These are phyloP conservation scores for Annulohypoxylon nitens DNA, from an alignment of 495 filamentous ascomycete species.

Conservation along the genomic window DNA sequence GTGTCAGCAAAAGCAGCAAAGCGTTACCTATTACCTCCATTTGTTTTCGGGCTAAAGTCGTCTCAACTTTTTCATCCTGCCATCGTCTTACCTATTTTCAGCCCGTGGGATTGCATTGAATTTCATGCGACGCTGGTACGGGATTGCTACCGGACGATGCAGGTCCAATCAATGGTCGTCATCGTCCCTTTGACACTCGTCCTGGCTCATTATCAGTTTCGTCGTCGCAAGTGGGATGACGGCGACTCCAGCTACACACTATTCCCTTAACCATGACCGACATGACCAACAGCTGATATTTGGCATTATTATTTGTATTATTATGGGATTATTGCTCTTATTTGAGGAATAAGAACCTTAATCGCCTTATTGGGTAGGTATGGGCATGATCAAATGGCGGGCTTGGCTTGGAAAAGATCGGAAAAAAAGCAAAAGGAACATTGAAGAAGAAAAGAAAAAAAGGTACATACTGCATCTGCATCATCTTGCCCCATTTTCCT, in stretches of 20 bases:
- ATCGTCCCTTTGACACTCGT: constrained; percentile 25
- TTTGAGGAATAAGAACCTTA: constrained; percentile 31
- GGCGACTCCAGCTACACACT: not conserved
- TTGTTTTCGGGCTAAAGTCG: constrained; percentile 31
- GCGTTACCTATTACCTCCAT: not conserved
- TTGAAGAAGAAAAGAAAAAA: constrained; percentile 10
- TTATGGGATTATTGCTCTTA: no score
- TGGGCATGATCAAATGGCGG: constrained; percentile 1
- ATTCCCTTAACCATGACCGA: not conserved
- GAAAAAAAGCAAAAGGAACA: not conserved
- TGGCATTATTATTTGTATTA: not conserved
- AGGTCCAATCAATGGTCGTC: constrained; percentile 31
- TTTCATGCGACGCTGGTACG: constrained; percentile 38
- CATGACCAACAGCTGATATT: not conserved
- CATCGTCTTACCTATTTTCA: constrained; percentile 41
- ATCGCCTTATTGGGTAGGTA: not conserved
- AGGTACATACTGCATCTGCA: not conserved
- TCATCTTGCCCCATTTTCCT: constrained; percentile 20
- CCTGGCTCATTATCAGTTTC: constrained; percentile 39
- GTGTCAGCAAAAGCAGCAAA: constrained; percentile 28
- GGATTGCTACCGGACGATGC: constrained; percentile 24
- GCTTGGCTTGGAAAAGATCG: constrained; percentile 1
- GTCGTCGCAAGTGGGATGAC: constrained; percentile 30
- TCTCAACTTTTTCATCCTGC: constrained; percentile 26
- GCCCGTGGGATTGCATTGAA: constrained; percentile 48